Conservation (phyloP, 345 rosid species). For the Eucalyptus lansdowneana region DNA sequence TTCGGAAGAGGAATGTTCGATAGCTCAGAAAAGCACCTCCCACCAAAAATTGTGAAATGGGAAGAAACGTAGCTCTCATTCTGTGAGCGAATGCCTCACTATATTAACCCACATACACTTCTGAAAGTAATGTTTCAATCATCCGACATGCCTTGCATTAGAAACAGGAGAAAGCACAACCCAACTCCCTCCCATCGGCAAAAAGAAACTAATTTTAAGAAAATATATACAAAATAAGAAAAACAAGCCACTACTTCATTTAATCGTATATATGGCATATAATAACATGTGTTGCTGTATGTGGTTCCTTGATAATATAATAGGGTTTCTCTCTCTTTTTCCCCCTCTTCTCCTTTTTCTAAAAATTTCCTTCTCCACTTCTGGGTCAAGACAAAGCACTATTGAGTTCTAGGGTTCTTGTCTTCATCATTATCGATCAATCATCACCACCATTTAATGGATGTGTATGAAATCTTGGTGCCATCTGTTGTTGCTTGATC, state of each 20-base stretch:
- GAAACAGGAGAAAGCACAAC: slow-evolving; percentile 5
- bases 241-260: not conserved
- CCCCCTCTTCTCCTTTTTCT: not conserved
- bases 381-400: not conserved
- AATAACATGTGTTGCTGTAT: not conserved
- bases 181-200: not conserved
- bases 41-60: slow-evolving; percentile 2
- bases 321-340: not conserved
- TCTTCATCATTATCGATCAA: not conserved
- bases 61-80: not conserved
- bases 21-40: slow-evolving; percentile 15
- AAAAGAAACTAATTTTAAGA: not conserved
- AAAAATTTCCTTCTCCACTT: not conserved
- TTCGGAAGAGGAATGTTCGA: not conserved
- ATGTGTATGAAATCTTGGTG: not conserved
- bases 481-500: not conserved
- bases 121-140: slow-evolving; percentile 17
- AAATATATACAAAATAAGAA: not conserved
- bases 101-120: not conserved
- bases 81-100: not conserved
- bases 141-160: not conserved
- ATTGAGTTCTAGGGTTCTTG: not conserved
- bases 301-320: not conserved
- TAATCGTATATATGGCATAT: not conserved
- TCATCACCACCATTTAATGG: not conserved